phyloP scores from a whole-genome alignment of 2,329 filamentous ascomycete genomes.

The Arthrobotrys iridis region DNA sequence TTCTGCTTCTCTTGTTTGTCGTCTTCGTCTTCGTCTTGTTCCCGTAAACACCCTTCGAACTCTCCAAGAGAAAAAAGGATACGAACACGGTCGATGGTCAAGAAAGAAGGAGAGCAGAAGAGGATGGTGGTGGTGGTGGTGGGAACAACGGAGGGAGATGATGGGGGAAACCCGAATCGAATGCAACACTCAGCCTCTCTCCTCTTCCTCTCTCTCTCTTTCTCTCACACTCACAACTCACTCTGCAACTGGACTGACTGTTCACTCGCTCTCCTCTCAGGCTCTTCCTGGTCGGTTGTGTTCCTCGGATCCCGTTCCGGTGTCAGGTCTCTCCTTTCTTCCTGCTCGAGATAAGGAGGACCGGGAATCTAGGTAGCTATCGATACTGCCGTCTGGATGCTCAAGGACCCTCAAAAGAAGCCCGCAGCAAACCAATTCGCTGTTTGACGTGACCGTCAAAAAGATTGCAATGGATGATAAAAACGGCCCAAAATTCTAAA shows the following conservation, averaged over 20 bases:
- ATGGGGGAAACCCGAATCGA: conserved; percentile 16
- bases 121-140: conserved; percentile 6
- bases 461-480: no score
- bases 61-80: conserved; percentile 11
- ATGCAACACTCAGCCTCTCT: conserved; percentile 26
- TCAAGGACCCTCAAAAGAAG: background rate
- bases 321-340: conserved; percentile 5
- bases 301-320: conserved; percentile 11
- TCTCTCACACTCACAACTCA: background rate
- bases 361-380: conserved; percentile 11
- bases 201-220: background rate
- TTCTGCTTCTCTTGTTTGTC: background rate
- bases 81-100: background rate
- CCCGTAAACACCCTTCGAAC: conserved; percentile 11
- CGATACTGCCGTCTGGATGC: conserved; percentile 1
- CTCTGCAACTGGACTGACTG: conserved; percentile 1
- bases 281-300: conserved; percentile 8
- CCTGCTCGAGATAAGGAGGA: background rate
- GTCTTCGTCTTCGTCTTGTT: no score
- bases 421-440: background rate
- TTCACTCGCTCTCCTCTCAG: conserved; percentile 8
- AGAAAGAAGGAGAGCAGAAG: background rate
- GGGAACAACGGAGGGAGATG: conserved; percentile 31
- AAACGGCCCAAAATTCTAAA: background rate
- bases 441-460: conserved; percentile 1